Conservation (phyloP, 192 early-diverging fungal genomes). For the Endogone sp. region DNA sequence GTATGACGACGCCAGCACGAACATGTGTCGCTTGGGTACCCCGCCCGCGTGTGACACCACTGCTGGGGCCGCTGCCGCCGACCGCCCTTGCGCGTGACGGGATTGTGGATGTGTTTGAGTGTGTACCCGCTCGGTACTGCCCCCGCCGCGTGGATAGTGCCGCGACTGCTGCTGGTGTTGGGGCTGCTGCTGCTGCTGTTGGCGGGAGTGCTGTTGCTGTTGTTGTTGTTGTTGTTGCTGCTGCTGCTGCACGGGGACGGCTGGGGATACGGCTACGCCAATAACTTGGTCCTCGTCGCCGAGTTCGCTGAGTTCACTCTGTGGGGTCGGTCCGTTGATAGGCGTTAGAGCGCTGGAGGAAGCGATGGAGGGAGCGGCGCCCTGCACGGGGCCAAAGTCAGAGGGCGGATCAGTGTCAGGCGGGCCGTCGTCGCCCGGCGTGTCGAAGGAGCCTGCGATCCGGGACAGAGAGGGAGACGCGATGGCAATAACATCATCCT, state of each 20-base stretch:
- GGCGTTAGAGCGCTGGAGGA: background rate
- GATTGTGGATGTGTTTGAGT: background rate
- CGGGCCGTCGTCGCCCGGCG: too few relatives aligned
- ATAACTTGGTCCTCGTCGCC: conserved; percentile 1
- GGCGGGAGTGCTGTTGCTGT: background rate
- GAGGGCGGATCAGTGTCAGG: background rate
- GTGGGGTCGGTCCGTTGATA: background rate
- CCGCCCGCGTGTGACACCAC: conserved; percentile 1
- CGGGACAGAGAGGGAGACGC: too few relatives aligned
- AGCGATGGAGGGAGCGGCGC: background rate
- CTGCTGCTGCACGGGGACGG: background rate
- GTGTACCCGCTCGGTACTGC: background rate
- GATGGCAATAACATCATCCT: too few relatives aligned
- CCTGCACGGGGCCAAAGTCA: background rate
- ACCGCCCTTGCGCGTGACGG: background rate
- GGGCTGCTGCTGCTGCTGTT: background rate
- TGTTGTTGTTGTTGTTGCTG: background rate
- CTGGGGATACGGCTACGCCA: background rate
- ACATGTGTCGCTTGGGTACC: conserved; percentile 25
- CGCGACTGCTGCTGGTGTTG: background rate
- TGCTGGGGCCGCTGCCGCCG: background rate
- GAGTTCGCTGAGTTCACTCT: too few relatives aligned
- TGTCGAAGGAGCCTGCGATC: too few relatives aligned
- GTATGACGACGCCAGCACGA: conserved; percentile 30
- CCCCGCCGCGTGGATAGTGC: background rate